Evolutionary conservation across 331 rosid species (phyloP).

Genomic region (Spiraea crenata): DNA sequence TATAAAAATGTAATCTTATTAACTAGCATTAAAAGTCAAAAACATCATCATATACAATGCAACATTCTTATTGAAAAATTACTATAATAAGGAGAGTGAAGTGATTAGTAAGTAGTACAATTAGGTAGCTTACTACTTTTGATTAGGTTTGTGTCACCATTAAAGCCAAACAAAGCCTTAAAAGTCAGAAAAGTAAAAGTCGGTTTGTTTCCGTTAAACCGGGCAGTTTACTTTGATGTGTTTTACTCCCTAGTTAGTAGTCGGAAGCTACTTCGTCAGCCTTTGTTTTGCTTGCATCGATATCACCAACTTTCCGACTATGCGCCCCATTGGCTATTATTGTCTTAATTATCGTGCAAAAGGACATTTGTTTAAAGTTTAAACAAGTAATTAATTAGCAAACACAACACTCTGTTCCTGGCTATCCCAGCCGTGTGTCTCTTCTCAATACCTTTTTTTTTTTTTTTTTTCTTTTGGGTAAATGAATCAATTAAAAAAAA

Average conservation of each 20-base stretch:
- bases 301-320: not conserved
- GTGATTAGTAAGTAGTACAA: not conserved
- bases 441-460: too few species aligned
- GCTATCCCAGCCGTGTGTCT: too few species aligned
- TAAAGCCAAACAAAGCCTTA: constrained; percentile 34
- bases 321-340: not conserved
- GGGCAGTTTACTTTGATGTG: constrained; percentile 43
- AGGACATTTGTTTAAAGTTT: not conserved
- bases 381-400: too few species aligned
- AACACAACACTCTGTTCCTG: too few species aligned
- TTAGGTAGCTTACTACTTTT: constrained; percentile 17
- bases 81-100: not conserved
- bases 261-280: not conserved
- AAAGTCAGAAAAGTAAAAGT: constrained; percentile 61
- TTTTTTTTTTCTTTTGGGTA: not conserved
- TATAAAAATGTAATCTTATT: too few species aligned
- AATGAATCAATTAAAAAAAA: too few species aligned
- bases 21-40: too few species aligned
- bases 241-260: not conserved
- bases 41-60: too few species aligned
- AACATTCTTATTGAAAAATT: not conserved
- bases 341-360: not conserved
- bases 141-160: constrained; percentile 42
- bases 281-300: not conserved
- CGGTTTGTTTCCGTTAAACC: constrained; percentile 54